Evolutionary conservation across 2,329 filamentous ascomycete genomes (phyloP), one percentile per base, ranked within the genome.

Genomic region (Tolypocladium amazonense): DNA sequence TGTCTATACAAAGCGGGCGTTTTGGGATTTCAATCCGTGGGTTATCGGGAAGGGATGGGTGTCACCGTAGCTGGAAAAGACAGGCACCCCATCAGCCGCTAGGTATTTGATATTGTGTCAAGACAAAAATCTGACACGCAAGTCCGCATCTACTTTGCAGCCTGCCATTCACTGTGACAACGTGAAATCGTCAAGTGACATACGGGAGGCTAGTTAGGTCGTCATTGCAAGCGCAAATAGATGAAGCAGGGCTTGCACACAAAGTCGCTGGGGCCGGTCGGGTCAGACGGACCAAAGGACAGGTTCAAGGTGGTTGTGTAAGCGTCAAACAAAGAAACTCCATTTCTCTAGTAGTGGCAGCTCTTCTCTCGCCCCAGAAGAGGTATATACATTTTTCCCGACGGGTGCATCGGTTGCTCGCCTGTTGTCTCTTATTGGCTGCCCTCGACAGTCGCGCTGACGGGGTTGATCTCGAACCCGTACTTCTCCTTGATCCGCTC

Each of bases 401-500:
- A 52, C 38, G 38, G 57, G 37, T 41, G 35, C 27, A 27, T 73
- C 64, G 63, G 61, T 37, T 14, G 20, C 18, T 54, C 30, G 50
- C 30, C 62, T 57, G 60, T n/a, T 57, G 43, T 23, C 45, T 20
- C 65, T 70, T 70, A 75, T 69, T 71, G 69, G 69, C 74, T 75
- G 61, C 73, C 74, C 59, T 83, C 77, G 64, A 75, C 72, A 56
- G 75, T 76, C 52, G 81, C 79, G 60, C 75, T 81, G 65, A 87
- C 83, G 59, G 86, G 82, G 69, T 88, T 84, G 70, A 96, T 86
- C 65, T 96, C 91, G 69, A 95, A 84, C 61, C 92, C 91, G 70
- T 96, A 96, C 74, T 87, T 90, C 76, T 91, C 87, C 82, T 90
- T 87, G 73, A 97, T 82, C 67, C 90, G 83, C 77, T 92, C 81